phyloP scores from a whole-genome alignment of 768 basidiomycete genomes.

The Porpolomopsis calyptriformis region DNA sequence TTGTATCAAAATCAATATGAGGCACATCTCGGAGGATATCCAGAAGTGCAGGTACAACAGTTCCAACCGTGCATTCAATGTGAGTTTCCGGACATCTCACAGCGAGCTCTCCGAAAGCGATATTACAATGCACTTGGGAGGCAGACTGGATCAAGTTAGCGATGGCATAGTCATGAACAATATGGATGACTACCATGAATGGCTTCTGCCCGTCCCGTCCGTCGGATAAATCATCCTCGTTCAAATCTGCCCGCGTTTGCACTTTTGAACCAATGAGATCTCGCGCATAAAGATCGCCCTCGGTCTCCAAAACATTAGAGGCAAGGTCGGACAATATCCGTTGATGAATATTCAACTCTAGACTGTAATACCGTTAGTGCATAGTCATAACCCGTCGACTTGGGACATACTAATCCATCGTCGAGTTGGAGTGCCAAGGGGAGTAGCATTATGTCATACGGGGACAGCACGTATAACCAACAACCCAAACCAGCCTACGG shows the following conservation, averaged over 20 bases:
- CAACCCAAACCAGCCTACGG: too few relatives aligned
- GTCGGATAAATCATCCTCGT: conserved; percentile 19
- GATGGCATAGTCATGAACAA: neutral
- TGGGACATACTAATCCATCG: conserved; percentile 3
- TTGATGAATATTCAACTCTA: conserved; percentile 73
- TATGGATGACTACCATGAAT: conserved; percentile 45
- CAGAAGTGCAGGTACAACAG: conserved; percentile 47
- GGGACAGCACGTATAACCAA: too few relatives aligned
- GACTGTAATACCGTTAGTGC: conserved; percentile 27
- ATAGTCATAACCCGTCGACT: neutral
- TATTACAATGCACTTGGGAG: conserved; percentile 66
- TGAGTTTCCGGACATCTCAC: conserved; percentile 48
- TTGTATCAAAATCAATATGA: conserved; percentile 65
- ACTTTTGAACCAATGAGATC: conserved; percentile 54
- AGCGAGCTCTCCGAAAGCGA: conserved; percentile 74
- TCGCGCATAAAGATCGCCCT: conserved; percentile 40
- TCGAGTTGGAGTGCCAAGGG: neutral
- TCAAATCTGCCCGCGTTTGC: conserved; percentile 26
- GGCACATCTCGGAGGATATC: conserved; percentile 66
- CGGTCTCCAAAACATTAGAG: conserved; percentile 36
- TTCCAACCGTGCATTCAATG: conserved; percentile 39
- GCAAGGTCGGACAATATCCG: conserved; percentile 69
- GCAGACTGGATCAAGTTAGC: conserved; percentile 38
- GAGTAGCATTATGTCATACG: too few relatives aligned
- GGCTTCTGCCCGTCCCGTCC: conserved; percentile 25